These are phyloP conservation scores for Candida caryicola DNA, from an alignment of 805 yeast species.

Conservation along the genomic window DNA sequence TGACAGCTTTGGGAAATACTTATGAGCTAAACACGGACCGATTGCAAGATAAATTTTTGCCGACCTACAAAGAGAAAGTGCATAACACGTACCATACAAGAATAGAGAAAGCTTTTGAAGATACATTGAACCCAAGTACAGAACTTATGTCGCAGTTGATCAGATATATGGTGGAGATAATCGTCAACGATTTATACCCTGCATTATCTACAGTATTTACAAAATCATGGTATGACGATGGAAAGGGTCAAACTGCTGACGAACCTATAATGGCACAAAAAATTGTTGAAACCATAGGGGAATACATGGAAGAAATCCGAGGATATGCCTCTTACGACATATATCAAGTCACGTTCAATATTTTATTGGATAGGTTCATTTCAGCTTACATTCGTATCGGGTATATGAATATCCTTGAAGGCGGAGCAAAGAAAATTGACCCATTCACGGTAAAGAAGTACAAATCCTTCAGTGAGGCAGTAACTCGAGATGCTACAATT, in stretches of 20 bases:
- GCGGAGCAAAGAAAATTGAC: conserved; percentile 42
- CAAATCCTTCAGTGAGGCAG: conserved; percentile 38
- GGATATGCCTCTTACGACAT: conserved; percentile 42
- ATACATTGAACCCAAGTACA: conserved; percentile 57
- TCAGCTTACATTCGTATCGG: conserved; percentile 39
- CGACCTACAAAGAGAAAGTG: conserved; percentile 59
- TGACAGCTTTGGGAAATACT: conserved; percentile 81
- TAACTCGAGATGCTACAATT: conserved; percentile 37
- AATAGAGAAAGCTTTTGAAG: conserved; percentile 36
- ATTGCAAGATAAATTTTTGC: conserved; percentile 62
- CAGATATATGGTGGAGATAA: conserved; percentile 61
- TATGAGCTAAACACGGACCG: conserved; percentile 73
- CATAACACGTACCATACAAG: conserved; percentile 38
- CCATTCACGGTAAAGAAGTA: conserved; percentile 33
- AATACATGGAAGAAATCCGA: conserved; percentile 66
- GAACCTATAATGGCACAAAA: conserved; percentile 50
- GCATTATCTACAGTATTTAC: conserved; percentile 63
- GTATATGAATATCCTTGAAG: conserved; percentile 38
- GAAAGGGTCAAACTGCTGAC: conserved; percentile 16
- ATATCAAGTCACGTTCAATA: conserved; percentile 37
- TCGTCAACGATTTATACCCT: conserved; percentile 66
- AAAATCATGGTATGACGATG: conserved; percentile 66
- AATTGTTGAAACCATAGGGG: conserved; percentile 69
- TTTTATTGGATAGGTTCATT: conserved; percentile 38
- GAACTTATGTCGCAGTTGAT: conserved; percentile 80